Base-by-base conservation (phyloP, 352 stramenopile species). In the Phytophthora hibernalis region DNA sequence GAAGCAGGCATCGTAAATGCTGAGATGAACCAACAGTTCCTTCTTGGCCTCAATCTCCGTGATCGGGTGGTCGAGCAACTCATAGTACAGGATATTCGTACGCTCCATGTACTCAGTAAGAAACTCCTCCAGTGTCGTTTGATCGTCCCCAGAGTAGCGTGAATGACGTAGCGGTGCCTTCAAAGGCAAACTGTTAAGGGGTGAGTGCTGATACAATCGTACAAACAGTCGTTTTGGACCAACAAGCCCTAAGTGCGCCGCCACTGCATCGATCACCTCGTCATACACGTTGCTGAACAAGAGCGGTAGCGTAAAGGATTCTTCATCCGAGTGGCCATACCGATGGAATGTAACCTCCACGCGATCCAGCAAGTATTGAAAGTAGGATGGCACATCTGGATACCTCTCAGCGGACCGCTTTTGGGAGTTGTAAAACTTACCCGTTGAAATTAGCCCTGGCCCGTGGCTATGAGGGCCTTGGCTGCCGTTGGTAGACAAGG, bases 1-100 rank as follows among this genome's bases (percentile, higher is more conserved):
- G 48, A 95, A 93, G 22, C 73, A 85, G 18, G 80, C 77, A 56
- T 92, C 89, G 68, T 94, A 93, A 40, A 88, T 80, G 61, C 87
- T 94, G 21, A 93, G 68, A 56, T 91, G 84, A 20, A 96, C 79
- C 3, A 79, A 16, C 12, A 95, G 65, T 59, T 93, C 82, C 55
- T 92, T 93, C 72, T 95, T 95, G 1, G 84, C 82, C 62, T 96
- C 89, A 47, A 96, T 87, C 58, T 95, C 85, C 1, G 85, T 92
- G 72, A 96, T 95, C 9, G 85, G 81, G 42, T 92, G 72, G 9
- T 70, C 54, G 3, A 95, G 64, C 10, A 93, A 54, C 65, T 95
- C 89, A 52, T 87, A 93, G 56, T 96, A 89, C 53, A 95, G 61
- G 9, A 79, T 67, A 22, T 69, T 88, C 2, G 85, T 89, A 15